Evolutionary conservation across 176 grass and related monocot species (phyloP).

Genomic region (Ampelocalamus luodianensis): DNA sequence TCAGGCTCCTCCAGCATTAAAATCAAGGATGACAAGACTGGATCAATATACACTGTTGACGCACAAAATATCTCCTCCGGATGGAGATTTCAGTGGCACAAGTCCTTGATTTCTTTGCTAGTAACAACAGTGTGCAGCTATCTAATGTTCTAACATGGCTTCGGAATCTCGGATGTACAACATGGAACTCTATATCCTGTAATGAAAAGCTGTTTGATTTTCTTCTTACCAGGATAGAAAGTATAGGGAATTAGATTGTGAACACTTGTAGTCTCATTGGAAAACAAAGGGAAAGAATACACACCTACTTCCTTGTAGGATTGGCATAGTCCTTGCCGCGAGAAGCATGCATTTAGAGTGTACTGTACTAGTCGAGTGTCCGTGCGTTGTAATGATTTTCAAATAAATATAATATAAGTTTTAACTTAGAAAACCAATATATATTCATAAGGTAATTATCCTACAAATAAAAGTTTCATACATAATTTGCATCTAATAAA

Average conservation of each 20-base stretch:
- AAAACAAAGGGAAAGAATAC: neutral
- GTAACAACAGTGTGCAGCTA: constrained; percentile 46
- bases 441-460: no score
- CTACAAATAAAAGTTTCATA: no score
- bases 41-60: constrained; percentile 55
- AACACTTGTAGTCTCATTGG: neutral
- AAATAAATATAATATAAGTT: no score
- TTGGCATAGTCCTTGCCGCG: neutral
- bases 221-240: constrained; percentile 36
- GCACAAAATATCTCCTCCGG: constrained; percentile 65
- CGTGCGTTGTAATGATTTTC: no score
- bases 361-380: neutral
- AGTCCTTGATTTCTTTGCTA: constrained; percentile 46
- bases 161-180: neutral
- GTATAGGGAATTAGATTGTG: neutral
- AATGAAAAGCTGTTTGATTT: constrained; percentile 18
- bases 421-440: no score
- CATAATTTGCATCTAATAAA: no score
- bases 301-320: neutral
- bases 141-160: constrained; percentile 34
- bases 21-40: constrained; percentile 71
- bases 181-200: constrained; percentile 10
- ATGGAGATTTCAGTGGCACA: constrained; percentile 59
- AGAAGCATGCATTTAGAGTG: neutral
- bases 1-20: constrained; percentile 95